Conservation (phyloP, 2,329 filamentous ascomycete species). For the Hypoxylon sp. region DNA sequence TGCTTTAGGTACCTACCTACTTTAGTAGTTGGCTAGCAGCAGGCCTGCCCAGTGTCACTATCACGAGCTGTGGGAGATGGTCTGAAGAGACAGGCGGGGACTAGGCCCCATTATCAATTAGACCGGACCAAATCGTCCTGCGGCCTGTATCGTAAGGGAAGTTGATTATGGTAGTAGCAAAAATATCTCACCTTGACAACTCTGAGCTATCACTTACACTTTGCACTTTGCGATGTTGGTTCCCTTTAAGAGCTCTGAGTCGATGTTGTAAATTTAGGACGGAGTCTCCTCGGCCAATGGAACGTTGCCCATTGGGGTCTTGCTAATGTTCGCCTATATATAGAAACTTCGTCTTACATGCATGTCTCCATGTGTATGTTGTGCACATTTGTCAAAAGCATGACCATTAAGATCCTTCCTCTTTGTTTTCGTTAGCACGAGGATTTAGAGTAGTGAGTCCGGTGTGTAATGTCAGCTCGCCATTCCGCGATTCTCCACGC, state of each 20-base stretch:
- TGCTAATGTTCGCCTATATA: constrained; percentile 17
- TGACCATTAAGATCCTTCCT: not conserved
- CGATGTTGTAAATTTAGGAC: constrained; percentile 10
- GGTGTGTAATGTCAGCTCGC: not conserved
- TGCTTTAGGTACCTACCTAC: constrained; percentile 12
- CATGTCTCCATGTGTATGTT: not conserved
- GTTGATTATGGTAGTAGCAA: not conserved
- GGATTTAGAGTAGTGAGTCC: no score
- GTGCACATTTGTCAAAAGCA: not conserved
- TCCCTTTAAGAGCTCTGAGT: not conserved
- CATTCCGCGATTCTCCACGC: constrained; percentile 15
- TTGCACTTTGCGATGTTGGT: constrained; percentile 6
- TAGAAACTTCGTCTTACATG: constrained; percentile 16
- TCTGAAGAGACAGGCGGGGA: not conserved
- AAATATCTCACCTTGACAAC: not conserved
- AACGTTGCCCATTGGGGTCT: constrained; percentile 7
- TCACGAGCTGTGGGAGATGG: constrained; percentile 5
- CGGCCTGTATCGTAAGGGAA: not conserved
- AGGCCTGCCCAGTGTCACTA: constrained; percentile 18
- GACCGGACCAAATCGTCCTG: constrained; percentile 5
- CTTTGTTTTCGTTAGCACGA: not conserved
- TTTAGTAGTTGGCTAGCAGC: constrained; percentile 17
- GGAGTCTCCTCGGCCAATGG: constrained; percentile 12
- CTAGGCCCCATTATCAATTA: constrained; percentile 5
- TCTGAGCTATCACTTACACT: not conserved